Evolutionary conservation across 176 grass and related monocot species (phyloP), one percentile per base, ranked within the genome.

Genomic region (Raddia guianensis): DNA sequence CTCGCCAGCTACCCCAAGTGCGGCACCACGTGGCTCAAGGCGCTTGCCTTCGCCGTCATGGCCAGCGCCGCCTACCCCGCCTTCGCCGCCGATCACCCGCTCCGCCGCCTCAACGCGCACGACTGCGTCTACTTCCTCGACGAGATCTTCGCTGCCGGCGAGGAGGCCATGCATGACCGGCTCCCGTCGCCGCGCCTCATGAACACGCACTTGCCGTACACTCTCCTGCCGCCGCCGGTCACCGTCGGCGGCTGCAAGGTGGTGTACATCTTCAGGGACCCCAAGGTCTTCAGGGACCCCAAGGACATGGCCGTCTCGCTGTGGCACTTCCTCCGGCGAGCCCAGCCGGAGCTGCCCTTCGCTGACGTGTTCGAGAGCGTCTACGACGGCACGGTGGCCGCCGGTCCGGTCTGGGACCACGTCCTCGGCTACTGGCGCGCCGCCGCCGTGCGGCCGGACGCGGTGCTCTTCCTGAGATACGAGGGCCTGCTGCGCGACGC

Each of bases 361-460:
- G 46, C 52, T 5, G 87, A 76, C 56, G 48, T 51, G 20, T 86
- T 86, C 61, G 83, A 89, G 44, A 43, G 68, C 50, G 76, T 84
- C 21, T 83, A 74, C 76, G 87, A 89, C 62, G 83, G 90, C 20
- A 8, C 72, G n/a, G 70, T 70, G 66, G 11, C 27, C 2, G 68
- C 8, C 63, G 87, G 91, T 13, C 87, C 87, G 15, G 63, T 87
- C 8, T 90, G 84, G 91, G 87, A 93, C 34, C 91, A 90, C 77
- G 49, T 70, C 45, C 80, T 86, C 14, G n/a, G 8, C 16, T 87
- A 90, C 48, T 87, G 84, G 91, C 63, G 32, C 12, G 87, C 84
- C 20, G 87, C 80, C 68, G 12, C 58, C 13, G 74, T 12, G 2
- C n/a, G 14, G 9, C 65, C 80, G 0, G 84, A 90, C 7, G 32